Evolutionary conservation across 306 rosid genomes (phyloP).

Genomic region (Acacia confusa): DNA sequence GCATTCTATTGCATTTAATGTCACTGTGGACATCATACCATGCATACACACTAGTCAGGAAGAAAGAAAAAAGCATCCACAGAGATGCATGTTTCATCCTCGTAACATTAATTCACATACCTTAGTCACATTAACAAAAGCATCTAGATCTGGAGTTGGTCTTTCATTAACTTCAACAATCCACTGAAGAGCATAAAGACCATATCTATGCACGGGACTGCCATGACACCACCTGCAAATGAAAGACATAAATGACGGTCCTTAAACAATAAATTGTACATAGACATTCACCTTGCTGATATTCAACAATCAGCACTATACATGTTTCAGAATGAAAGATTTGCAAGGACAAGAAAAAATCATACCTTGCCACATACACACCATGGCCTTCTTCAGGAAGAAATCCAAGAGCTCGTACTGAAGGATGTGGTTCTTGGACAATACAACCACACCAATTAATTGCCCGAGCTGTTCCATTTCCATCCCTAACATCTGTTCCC

Average conservation of each 20-base stretch:
- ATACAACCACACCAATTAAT: constrained; percentile 95
- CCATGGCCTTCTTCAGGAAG: constrained; percentile 99
- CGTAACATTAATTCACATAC: constrained; percentile 37
- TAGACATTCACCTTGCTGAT: constrained; percentile 8
- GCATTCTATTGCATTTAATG: constrained; percentile 9
- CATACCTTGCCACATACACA: constrained; percentile 89
- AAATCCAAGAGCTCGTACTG: constrained; percentile 98
- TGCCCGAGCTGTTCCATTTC: constrained; percentile 80
- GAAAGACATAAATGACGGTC: not conserved
- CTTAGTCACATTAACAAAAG: constrained; percentile 82
- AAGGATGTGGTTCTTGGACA: constrained; percentile 94
- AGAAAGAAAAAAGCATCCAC: not conserved
- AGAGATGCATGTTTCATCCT: constrained; percentile 3
- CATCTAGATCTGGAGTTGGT: constrained; percentile 77
- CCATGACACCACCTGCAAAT: constrained; percentile 92
- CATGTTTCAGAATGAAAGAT: constrained; percentile 19
- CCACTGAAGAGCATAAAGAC: constrained; percentile 97
- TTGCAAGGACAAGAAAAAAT: constrained; percentile 23
- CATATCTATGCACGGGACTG: constrained; percentile 94
- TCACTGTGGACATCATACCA: not conserved
- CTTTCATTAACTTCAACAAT: constrained; percentile 90
- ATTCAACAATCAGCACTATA: not conserved
- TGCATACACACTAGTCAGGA: not conserved
- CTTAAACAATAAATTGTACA: constrained; percentile 14
- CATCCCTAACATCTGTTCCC: constrained; percentile 91